phyloP scores from a whole-genome alignment of 345 rosid species.

The Psidium friedrichsthalianum region DNA sequence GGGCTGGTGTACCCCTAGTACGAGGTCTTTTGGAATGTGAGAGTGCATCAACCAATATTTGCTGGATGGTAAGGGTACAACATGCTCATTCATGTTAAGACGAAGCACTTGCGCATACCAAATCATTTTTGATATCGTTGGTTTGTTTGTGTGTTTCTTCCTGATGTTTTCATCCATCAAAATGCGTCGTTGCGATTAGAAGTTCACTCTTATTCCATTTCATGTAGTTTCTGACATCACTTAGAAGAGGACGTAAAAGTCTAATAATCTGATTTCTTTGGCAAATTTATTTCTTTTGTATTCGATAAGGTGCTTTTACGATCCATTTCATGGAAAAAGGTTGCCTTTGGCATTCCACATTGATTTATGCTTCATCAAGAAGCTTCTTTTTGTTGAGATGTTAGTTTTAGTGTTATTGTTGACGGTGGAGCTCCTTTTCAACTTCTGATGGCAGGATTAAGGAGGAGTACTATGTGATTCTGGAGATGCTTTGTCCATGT shows the following conservation, averaged over 20 bases:
- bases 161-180: background rate
- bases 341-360: background rate
- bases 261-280: background rate
- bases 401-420: background rate
- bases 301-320: background rate
- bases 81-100: background rate
- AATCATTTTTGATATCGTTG: background rate
- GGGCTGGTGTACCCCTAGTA: slow-evolving; percentile 78
- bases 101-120: background rate
- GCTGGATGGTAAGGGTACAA: slow-evolving; percentile 33
- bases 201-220: background rate
- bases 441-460: slow-evolving; percentile 33
- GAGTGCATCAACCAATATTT: slow-evolving; percentile 22
- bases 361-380: background rate
- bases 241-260: background rate
- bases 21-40: slow-evolving; percentile 52
- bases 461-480: slow-evolving; percentile 38
- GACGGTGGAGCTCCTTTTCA: background rate
- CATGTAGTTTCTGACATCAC: background rate
- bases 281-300: background rate
- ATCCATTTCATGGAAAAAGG: background rate
- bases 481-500: slow-evolving; percentile 49
- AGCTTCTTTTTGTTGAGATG: background rate
- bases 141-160: background rate
- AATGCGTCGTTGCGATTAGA: background rate